A percentile compares a stretch with the other conserved stretches of the same genome.
Conservation (phyloP, 208 protist species). For the Crithidia sp. region DNA sequence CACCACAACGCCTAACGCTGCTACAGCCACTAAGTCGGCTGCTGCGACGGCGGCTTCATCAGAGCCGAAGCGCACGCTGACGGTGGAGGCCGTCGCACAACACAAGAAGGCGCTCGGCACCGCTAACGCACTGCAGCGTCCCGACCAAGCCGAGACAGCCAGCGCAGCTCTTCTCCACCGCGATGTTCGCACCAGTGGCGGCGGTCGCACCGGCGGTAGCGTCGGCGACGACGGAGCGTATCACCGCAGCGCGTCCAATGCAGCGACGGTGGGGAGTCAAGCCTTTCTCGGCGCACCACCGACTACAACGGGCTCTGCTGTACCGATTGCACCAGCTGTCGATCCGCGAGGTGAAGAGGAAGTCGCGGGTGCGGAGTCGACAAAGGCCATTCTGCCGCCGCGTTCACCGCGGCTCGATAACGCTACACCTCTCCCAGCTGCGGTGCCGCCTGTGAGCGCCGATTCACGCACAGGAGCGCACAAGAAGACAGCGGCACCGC, state of each 20-base stretch:
- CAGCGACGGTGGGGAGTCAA: constrained; percentile 41
- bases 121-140: constrained; percentile 17
- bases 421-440: neutral
- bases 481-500: no score
- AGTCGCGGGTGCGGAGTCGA: neutral
- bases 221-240: constrained; percentile 10
- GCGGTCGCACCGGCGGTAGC: constrained; percentile 7
- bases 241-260: constrained; percentile 32
- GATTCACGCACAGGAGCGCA: no score
- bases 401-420: constrained; percentile 1
- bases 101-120: constrained; percentile 31
- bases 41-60: neutral
- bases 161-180: neutral
- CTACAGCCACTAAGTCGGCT: neutral
- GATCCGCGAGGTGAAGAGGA: neutral
- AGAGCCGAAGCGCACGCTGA: constrained; percentile 17
- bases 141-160: neutral
- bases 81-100: constrained; percentile 30
- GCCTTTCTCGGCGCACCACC: neutral
- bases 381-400: neutral
- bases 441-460: neutral
- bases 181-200: constrained; percentile 9
- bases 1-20: neutral
- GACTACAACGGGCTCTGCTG: neutral
- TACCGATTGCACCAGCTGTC: neutral